Conservation (phyloP, 768 basidiomycete genomes). For the Lentinula lateritia region DNA sequence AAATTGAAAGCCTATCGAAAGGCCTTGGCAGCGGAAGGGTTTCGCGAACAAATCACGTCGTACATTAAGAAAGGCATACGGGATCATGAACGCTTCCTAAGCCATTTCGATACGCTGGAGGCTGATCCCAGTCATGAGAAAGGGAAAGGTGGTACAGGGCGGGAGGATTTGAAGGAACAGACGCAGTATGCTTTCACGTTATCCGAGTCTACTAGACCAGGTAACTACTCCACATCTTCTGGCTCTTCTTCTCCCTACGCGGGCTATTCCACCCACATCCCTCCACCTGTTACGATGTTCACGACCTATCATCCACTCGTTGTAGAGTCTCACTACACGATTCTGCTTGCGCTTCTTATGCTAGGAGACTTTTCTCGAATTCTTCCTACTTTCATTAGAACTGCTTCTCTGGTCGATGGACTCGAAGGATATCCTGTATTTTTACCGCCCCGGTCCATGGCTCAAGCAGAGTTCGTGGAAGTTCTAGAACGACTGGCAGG, state of each 20-base stretch:
- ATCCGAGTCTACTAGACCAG: slow-evolving; percentile 63
- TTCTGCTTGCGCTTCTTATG: slow-evolving; percentile 71
- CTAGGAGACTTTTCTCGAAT: slow-evolving; percentile 67
- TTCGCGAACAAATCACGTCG: slow-evolving; percentile 54
- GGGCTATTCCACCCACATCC: slow-evolving; percentile 21
- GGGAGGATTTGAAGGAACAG: slow-evolving; percentile 41
- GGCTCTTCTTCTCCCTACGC: slow-evolving; percentile 11
- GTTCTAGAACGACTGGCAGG: slow-evolving; percentile 73
- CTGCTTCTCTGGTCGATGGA: slow-evolving; percentile 68
- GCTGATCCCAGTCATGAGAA: slow-evolving; percentile 24
- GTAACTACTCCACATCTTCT: slow-evolving; percentile 30
- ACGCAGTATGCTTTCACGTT: slow-evolving; percentile 66
- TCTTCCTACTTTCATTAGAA: slow-evolving; percentile 58
- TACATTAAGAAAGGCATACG: slow-evolving; percentile 72
- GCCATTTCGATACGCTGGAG: slow-evolving; percentile 71
- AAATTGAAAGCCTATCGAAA: slow-evolving; percentile 64
- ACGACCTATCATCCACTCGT: slow-evolving; percentile 90
- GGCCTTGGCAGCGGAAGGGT: slow-evolving; percentile 45
- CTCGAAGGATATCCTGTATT: slow-evolving; percentile 89
- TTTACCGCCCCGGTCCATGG: slow-evolving; percentile 81
- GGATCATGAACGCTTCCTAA: slow-evolving; percentile 80
- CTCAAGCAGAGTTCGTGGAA: slow-evolving; percentile 86
- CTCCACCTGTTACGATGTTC: slow-evolving; percentile 56
- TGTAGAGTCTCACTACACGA: slow-evolving; percentile 80
- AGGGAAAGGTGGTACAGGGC: slow-evolving; percentile 15